Evolutionary conservation across 1,284 basidiomycete species (phyloP), one percentile per base, ranked within the genome.

Genomic region (Spongispora temasekensis): DNA sequence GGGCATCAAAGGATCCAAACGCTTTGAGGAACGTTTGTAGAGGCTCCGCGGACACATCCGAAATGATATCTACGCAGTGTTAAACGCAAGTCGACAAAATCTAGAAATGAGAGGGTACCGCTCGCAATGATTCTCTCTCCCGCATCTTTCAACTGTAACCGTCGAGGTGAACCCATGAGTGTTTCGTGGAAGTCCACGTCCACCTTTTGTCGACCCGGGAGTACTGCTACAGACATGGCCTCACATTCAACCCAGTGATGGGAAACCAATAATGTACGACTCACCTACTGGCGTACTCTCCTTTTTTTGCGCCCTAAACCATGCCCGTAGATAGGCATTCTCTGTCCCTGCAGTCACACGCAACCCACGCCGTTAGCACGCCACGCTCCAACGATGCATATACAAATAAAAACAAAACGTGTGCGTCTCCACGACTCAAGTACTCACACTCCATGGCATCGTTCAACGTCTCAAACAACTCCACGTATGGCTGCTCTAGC

Each of bases 401-500:
- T n/a, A 46, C 56, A 55, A 32, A 25, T 55, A 61, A 53, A 61
- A 46, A 17, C 44, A 17, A 21, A 46, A 9, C 19, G 44, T n/a
- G 44, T 55, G 44, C 25, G 42, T 34, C 42, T 17, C 70, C 28
- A 59, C n/a, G 28, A 79, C 7, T 34, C 32, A 15, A 51, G 21
- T 32, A 52, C 89, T 74, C 66, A 91, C 90, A 98, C 77, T 98
- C 96, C 77, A 98, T 85, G 0, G 95, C 96, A 72, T 98, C 94
- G 70, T 93, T 95, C 65, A 97, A 82, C 8, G 84, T 88, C 58
- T 81, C 82, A 72, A 98, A 97, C 17, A 96, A 78, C 76, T 97
- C 94, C 4, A 96, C 93, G 1, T 84, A 83, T 0, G 87, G 84
- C 59, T 87, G 83, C 37, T 86, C 88, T 74, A 97, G 85, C 1